Evolutionary conservation across 2,329 filamentous ascomycete species (phyloP), one percentile per base, ranked within the genome.

Genomic region (Mycosphaerella sp.): DNA sequence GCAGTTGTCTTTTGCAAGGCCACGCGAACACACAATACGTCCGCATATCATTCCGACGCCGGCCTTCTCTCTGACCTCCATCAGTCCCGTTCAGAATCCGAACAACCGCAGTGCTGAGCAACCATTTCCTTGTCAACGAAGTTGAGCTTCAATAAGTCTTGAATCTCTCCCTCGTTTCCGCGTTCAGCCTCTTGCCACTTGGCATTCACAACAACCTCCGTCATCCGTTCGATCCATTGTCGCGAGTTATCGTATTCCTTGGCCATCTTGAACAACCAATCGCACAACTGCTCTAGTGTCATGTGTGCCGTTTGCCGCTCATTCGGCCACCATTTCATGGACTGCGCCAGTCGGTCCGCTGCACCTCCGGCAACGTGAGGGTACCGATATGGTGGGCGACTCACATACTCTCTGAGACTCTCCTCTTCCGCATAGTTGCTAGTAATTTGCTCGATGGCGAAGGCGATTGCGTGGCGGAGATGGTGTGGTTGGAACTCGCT

Each of bases 111-210:
- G 26, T 48, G 14, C 36, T 48, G 34, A 11, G 14, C 31, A 4
- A 51, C 53, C 53, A 51, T 46, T 2, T 39, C 44, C 48, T 43
- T 46, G 29, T 48, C 40, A 38, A 55, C 40, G 23, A 43, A 55
- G 6, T 44, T 44, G 21, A 55, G 31, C 12, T 36, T 38, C 48
- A 51, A n/a, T 31, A 55, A 43, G 31, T 39, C 48, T 17, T 32
- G 2, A 41, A 55, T 51, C 44, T 55, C 53, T 6, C n/a, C 4
- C 21, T 43, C 48, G 6, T 48, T 45, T n/a, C 53, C 53, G 9
- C 44, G 14, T 38, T 23, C 32, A 8, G 53, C 53, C 21, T 31
- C 12, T 17, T 2, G 5, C 53, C 53, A 55, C 53, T 55, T 55
- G 31, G 42, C 17, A n/a, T 39, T 14, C 48, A 51, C 14, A 31